Base-by-base conservation (phyloP, 2,329 filamentous ascomycete genomes). In the Colletotrichum trifolii region DNA sequence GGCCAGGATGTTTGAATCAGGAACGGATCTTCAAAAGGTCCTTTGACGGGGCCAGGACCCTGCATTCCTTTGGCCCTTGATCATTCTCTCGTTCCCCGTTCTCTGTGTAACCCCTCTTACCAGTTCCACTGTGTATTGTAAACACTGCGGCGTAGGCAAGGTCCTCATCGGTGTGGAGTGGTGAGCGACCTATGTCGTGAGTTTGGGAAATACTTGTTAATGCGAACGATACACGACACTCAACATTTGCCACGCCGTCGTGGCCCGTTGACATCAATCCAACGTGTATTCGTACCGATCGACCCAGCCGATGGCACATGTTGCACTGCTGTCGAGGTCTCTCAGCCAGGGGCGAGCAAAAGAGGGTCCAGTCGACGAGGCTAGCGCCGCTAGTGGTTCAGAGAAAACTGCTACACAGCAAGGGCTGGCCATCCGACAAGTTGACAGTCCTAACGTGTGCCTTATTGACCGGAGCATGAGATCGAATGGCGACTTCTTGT, bases 1-100 rank as follows among this genome's bases (percentile, higher is more conserved):
- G 42, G 36, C 46, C 58, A 39, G 43, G 58, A 47, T 46, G 12
- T 52, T 62, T 62, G 62, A 53, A 62, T 62, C 57, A 62, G 52
- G 52, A 53, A 65, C 62, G 46, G 62, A 62, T 62, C 52, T 35
- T 53, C 62, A 34, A 55, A 56, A 54, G 46, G 46, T 34, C 49
- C 36, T 45, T 56, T 50, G 39, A 42, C 54, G 40, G 52, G 58
- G 52, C 43, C 53, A 48, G 50, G 58, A 53, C 62, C 52, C 62
- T 62, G 58, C 52, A 62, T 65, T 56, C 58, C 52, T 61, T 33
- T 25, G 50, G 15, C 62, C 54, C 35, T 42, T 45, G 38, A 40
- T 45, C 39, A 50, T 46, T 17, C 49, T 60, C 49, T 60, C 13
- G 34, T 36, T 45, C 4, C 39, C 12, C 42, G 35, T 33, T 61